Evolutionary conservation across 1,284 basidiomycete species (phyloP).

Genomic region (Sphagnurus paluster): DNA sequence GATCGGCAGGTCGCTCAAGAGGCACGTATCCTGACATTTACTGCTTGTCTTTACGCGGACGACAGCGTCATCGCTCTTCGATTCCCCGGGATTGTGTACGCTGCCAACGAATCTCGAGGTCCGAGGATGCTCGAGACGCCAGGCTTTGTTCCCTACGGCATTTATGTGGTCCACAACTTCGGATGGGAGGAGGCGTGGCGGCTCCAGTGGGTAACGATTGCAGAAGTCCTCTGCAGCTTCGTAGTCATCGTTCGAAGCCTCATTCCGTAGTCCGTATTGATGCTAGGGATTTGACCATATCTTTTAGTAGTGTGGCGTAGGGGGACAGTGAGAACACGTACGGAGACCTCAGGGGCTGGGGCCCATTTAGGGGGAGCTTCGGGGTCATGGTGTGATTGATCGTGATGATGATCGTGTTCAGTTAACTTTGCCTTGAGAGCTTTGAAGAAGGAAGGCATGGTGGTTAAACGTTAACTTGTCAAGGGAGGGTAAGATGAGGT

Average conservation of each 20-base stretch:
- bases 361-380: constrained; percentile 34
- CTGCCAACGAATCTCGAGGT: constrained; percentile 40
- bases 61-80: constrained; percentile 35
- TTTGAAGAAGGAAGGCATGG: constrained; percentile 23
- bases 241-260: constrained; percentile 56
- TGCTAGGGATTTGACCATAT: constrained; percentile 31
- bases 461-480: too few species aligned
- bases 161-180: constrained; percentile 48
- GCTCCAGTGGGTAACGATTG: constrained; percentile 33
- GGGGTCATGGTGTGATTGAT: background rate
- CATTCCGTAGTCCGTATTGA: constrained; percentile 45
- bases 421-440: constrained; percentile 16
- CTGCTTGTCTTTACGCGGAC: constrained; percentile 39
- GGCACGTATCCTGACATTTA: constrained; percentile 49
- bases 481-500: background rate
- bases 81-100: constrained; percentile 33
- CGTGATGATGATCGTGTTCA: background rate
- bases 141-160: constrained; percentile 44
- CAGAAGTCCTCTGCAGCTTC: constrained; percentile 52
- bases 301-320: background rate
- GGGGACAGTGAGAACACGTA: constrained; percentile 17
- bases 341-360: constrained; percentile 24
- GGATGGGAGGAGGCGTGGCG: constrained; percentile 49
- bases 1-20: constrained; percentile 64
- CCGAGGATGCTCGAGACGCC: constrained; percentile 46